phyloP scores from a whole-genome alignment of 352 stramenopile genomes.

The Globisporangium mamillatum region DNA sequence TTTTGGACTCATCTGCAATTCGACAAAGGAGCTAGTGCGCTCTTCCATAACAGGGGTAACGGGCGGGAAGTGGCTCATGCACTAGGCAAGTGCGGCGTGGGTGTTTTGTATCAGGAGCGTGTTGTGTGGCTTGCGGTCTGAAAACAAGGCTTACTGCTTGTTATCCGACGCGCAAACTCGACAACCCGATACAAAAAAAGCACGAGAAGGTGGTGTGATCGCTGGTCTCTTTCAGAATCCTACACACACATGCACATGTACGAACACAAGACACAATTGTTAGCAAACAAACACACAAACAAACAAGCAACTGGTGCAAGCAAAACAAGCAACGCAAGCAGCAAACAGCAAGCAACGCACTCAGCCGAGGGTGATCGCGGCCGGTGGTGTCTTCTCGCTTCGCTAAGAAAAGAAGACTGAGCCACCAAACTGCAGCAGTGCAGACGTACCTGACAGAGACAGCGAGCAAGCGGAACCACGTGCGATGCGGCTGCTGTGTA shows the following conservation, averaged over 20 bases:
- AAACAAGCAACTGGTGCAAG: neutral
- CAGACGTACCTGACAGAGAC: neutral
- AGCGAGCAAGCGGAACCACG: neutral
- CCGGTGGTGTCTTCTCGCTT: conserved; percentile 1
- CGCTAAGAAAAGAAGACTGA: conserved; percentile 7
- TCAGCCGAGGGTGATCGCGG: conserved; percentile 1
- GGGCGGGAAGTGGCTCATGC: conserved; percentile 1
- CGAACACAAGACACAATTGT: neutral
- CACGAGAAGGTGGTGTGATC: neutral
- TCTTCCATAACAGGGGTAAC: conserved; percentile 40
- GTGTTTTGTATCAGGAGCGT: neutral
- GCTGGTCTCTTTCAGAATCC: conserved; percentile 5
- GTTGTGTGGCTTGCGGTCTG: conserved; percentile 3
- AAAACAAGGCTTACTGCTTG: neutral
- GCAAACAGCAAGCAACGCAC: neutral
- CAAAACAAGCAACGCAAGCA: no score
- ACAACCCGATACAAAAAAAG: conserved; percentile 1
- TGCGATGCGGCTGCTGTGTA: neutral
- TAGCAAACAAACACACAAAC: neutral
- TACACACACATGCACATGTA: neutral
- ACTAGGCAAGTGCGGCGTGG: conserved; percentile 1
- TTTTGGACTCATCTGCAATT: conserved; percentile 19
- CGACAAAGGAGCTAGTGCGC: conserved; percentile 50
- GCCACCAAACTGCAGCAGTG: no score
- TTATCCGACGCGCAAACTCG: neutral